A percentile compares a stretch with the other conserved stretches of the same genome.
phyloP scores from a whole-genome alignment of 164 flowering plant species.

The Liriodendron chinense region DNA sequence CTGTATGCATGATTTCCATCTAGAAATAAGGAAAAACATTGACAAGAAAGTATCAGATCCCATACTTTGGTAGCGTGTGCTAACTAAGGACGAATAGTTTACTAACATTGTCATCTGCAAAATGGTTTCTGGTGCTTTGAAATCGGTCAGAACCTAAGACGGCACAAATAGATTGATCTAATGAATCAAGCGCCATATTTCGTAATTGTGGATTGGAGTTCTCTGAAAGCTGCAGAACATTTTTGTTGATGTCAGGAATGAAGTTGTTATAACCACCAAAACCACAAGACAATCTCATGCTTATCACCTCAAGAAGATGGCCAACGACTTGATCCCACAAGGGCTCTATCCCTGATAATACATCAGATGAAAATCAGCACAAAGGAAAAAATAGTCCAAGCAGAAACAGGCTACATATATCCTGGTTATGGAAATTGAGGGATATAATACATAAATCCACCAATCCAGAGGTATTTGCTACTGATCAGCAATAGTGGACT shows the following conservation, averaged over 20 bases:
- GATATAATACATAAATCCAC: too few relatives aligned
- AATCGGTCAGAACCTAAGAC: conserved; percentile 81
- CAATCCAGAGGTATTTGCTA: too few relatives aligned
- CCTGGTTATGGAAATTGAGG: too few relatives aligned
- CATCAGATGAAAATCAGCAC: conserved; percentile 11
- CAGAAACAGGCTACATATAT: neutral
- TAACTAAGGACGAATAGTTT: neutral
- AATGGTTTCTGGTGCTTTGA: conserved; percentile 29
- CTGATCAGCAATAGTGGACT: too few relatives aligned
- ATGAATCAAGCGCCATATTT: conserved; percentile 82
- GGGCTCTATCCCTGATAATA: conserved; percentile 75
- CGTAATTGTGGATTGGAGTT: conserved; percentile 65
- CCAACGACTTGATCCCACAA: conserved; percentile 88
- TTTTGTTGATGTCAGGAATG: neutral
- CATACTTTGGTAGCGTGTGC: neutral
- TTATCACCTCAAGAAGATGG: conserved; percentile 87
- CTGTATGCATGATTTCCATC: conserved; percentile 31
- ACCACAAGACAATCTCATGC: conserved; percentile 5
- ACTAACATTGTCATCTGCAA: conserved; percentile 42
- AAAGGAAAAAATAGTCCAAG: neutral
- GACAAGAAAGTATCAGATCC: conserved; percentile 8
- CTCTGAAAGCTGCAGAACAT: conserved; percentile 72
- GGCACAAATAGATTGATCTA: conserved; percentile 89
- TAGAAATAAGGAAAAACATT: conserved; percentile 19
- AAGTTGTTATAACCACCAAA: neutral